These are phyloP conservation scores for Cucumis cinereus DNA, from an alignment of 306 rosid species.

Conservation along the genomic window DNA sequence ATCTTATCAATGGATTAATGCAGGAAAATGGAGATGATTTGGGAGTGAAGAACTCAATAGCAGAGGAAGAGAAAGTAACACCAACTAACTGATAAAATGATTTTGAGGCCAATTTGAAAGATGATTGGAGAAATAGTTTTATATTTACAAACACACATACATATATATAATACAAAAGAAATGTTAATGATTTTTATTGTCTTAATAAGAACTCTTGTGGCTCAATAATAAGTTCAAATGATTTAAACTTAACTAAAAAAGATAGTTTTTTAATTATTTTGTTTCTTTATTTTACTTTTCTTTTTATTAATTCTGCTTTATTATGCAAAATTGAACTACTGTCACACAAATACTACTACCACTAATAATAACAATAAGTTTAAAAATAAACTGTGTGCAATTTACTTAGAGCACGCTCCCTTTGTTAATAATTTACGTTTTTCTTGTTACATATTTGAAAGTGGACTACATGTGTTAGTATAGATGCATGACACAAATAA, in stretches of 20 bases:
- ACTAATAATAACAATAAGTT: too few species aligned
- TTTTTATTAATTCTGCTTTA: not conserved
- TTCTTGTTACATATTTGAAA: too few species aligned
- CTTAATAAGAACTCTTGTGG: not conserved
- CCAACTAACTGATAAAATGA: not conserved
- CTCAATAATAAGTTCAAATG: not conserved
- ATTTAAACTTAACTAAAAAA: not conserved
- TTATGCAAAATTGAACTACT: too few species aligned
- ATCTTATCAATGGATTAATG: not conserved
- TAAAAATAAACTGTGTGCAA: too few species aligned
- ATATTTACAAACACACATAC: too few species aligned
- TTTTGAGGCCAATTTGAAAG: not conserved
- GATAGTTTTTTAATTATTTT: not conserved
- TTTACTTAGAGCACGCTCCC: too few species aligned
- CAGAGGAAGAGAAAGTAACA: not conserved
- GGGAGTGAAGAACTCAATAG: not conserved
- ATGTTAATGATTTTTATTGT: not conserved
- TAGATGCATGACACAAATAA: too few species aligned
- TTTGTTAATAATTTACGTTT: too few species aligned
- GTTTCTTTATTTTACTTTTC: not conserved
- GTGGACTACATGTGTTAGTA: too few species aligned
- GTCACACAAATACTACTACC: too few species aligned
- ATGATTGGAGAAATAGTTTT: not conserved
- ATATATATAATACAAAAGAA: not conserved
- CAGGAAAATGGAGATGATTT: slow-evolving; percentile 1